Conservation (phyloP, 768 basidiomycete genomes). For the Termitomyces sp. region DNA sequence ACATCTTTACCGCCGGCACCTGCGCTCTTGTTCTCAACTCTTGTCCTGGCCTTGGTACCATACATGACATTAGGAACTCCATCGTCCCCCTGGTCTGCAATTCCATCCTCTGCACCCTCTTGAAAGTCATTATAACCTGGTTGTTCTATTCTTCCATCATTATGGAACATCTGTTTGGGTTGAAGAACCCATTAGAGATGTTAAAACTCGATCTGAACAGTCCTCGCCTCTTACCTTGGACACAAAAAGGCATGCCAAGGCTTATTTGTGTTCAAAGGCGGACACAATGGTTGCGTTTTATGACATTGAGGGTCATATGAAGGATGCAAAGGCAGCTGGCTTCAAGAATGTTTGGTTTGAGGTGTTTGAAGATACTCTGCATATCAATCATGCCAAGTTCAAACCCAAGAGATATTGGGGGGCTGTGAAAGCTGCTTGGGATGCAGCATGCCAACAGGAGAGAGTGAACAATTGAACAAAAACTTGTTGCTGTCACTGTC, state of each 20-base stretch:
- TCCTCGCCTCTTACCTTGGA: slow-evolving; percentile 36
- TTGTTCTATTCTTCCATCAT: slow-evolving; percentile 22
- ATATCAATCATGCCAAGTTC: slow-evolving; percentile 43
- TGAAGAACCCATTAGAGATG: slow-evolving; percentile 16
- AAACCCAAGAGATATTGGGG: slow-evolving; percentile 44
- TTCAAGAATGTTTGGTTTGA: slow-evolving; percentile 25
- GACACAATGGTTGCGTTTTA: slow-evolving; percentile 36
- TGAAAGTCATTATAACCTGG: slow-evolving; percentile 22
- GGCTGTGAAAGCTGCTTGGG: slow-evolving; percentile 34
- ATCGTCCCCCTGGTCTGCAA: slow-evolving; percentile 29
- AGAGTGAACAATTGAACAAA: background rate
- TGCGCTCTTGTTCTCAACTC: slow-evolving; percentile 43
- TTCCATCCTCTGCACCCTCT: slow-evolving; percentile 22
- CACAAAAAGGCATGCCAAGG: slow-evolving; percentile 32
- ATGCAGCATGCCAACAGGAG: slow-evolving; percentile 18
- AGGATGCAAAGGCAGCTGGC: slow-evolving; percentile 26
- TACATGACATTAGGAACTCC: slow-evolving; percentile 24
- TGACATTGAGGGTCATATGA: slow-evolving; percentile 35
- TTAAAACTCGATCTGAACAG: slow-evolving; percentile 27
- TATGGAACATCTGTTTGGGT: slow-evolving; percentile 19
- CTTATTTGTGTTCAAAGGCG: slow-evolving; percentile 43
- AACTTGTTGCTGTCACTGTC: too few relatives aligned
- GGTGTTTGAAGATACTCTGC: slow-evolving; percentile 36
- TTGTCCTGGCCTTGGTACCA: slow-evolving; percentile 33
- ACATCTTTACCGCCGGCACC: slow-evolving; percentile 15